Evolutionary conservation across 805 yeast genomes (phyloP).

Genomic region (Ogataea philodendri): DNA sequence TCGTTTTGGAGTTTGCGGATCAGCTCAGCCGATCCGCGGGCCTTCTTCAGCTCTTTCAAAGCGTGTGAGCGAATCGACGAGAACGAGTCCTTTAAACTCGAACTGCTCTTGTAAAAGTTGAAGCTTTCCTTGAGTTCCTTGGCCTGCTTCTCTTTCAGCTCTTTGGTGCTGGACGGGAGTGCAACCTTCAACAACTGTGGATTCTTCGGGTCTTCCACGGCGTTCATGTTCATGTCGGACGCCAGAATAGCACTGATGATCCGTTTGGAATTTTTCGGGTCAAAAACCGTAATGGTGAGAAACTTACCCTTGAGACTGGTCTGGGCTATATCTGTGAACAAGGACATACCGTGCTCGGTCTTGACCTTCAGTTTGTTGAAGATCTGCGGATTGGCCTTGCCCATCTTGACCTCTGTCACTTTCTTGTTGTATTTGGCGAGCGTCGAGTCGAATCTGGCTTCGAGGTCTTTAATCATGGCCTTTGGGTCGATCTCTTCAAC

Average conservation of each 20-base stretch:
- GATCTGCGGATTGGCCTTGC: slow-evolving; percentile 63
- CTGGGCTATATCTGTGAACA: slow-evolving; percentile 65
- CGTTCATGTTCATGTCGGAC: slow-evolving; percentile 70
- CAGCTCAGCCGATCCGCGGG: slow-evolving; percentile 49
- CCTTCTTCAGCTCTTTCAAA: slow-evolving; percentile 49
- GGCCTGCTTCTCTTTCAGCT: slow-evolving; percentile 51
- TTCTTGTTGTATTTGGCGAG: slow-evolving; percentile 53
- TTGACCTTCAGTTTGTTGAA: slow-evolving; percentile 60
- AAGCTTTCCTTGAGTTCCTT: slow-evolving; percentile 63
- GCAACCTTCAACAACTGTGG: slow-evolving; percentile 71
- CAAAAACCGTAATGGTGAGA: slow-evolving; percentile 79
- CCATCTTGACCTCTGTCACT: slow-evolving; percentile 63
- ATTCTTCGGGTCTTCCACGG: slow-evolving; percentile 71
- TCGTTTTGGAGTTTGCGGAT: slow-evolving; percentile 55
- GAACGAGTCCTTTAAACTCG: slow-evolving; percentile 48
- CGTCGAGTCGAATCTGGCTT: slow-evolving; percentile 44
- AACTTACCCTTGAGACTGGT: slow-evolving; percentile 68
- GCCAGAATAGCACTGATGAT: slow-evolving; percentile 70
- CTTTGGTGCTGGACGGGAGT: slow-evolving; percentile 73
- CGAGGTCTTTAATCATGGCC: slow-evolving; percentile 38
- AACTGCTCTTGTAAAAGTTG: slow-evolving; percentile 59
- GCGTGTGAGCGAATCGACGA: slow-evolving; percentile 57
- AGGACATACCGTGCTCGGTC: slow-evolving; percentile 43
- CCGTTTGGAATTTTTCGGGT: slow-evolving; percentile 68
- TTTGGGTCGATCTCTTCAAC: slow-evolving; percentile 27